Percentiles rank a stretch among this genome's conserved stretches.
Evolutionary conservation across 2,329 filamentous ascomycete genomes (phyloP).

Genomic region (Pyrenophora teres): DNA sequence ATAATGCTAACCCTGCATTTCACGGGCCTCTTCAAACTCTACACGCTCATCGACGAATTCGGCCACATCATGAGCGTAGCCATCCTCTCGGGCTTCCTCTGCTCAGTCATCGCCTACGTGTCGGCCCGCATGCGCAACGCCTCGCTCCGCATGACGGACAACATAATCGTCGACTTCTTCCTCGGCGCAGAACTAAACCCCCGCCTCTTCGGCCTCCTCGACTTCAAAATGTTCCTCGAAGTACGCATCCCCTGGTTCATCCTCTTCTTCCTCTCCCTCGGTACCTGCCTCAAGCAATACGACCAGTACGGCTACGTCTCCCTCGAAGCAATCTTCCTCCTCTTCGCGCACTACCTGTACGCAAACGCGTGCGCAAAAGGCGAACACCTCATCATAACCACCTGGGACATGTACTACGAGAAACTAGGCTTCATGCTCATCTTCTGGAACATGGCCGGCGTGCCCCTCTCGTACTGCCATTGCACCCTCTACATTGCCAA

Average conservation of each 20-base stretch:
- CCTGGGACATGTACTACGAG: constrained; percentile 97
- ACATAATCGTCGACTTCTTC: constrained; percentile 84
- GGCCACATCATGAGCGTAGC: constrained; percentile 90
- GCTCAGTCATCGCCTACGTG: constrained; percentile 82
- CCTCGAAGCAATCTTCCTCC: constrained; percentile 79
- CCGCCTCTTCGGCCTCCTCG: constrained; percentile 79
- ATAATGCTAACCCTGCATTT: constrained; percentile 75
- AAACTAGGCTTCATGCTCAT: constrained; percentile 98
- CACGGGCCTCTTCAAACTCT: constrained; percentile 82
- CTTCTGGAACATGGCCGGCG: constrained; percentile 94
- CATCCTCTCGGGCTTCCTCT: constrained; percentile 85
- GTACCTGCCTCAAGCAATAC: constrained; percentile 79
- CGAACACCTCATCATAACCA: constrained; percentile 86
- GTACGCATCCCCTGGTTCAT: constrained; percentile 93
- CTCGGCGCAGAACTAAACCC: constrained; percentile 89
- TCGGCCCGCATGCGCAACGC: constrained; percentile 80
- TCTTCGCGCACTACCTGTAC: constrained; percentile 91
- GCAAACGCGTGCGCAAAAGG: constrained; percentile 91
- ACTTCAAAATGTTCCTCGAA: constrained; percentile 97
- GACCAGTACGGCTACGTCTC: constrained; percentile 85
- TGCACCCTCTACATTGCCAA: constrained; percentile 89
- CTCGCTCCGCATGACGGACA: constrained; percentile 89
- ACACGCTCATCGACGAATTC: constrained; percentile 93
- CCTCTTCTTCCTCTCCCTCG: constrained; percentile 76
- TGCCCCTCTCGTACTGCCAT: constrained; percentile 90